These are phyloP conservation scores for Aureobasidium pullulans DNA, from an alignment of 2,329 filamentous ascomycete species.

Conservation along the genomic window DNA sequence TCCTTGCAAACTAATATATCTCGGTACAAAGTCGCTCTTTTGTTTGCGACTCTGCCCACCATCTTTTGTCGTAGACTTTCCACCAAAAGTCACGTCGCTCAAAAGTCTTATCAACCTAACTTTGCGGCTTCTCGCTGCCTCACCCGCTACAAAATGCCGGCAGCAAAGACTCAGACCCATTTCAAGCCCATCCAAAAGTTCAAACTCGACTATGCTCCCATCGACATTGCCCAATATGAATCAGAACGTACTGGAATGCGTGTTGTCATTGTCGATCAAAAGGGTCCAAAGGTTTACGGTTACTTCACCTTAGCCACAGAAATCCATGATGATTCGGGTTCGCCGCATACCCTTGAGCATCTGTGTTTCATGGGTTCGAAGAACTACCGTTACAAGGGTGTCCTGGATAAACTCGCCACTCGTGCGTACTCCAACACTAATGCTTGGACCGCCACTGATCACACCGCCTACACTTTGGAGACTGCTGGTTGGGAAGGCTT, in stretches of 20 bases:
- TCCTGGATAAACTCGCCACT: conserved; percentile 88
- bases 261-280: conserved; percentile 81
- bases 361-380: conserved; percentile 66
- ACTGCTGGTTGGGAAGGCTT: conserved; percentile 97
- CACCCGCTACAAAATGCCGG: conserved; percentile 6
- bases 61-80: not conserved
- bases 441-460: conserved; percentile 93
- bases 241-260: conserved; percentile 92
- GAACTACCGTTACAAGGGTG: conserved; percentile 88
- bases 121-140: not conserved
- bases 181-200: conserved; percentile 85
- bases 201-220: conserved; percentile 81
- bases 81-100: not conserved
- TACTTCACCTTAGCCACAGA: conserved; percentile 96
- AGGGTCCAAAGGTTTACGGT: conserved; percentile 90
- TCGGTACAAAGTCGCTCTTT: not conserved
- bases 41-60: not conserved
- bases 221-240: conserved; percentile 88
- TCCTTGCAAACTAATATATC: not conserved
- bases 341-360: conserved; percentile 54
- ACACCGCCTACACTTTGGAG: conserved; percentile 92
- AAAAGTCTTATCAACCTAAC: not conserved
- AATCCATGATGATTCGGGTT: conserved; percentile 93
- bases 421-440: conserved; percentile 92
- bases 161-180: conserved; percentile 34